Evolutionary conservation across 192 early-diverging fungal genomes (phyloP).

Genomic region (Podila horticola): DNA sequence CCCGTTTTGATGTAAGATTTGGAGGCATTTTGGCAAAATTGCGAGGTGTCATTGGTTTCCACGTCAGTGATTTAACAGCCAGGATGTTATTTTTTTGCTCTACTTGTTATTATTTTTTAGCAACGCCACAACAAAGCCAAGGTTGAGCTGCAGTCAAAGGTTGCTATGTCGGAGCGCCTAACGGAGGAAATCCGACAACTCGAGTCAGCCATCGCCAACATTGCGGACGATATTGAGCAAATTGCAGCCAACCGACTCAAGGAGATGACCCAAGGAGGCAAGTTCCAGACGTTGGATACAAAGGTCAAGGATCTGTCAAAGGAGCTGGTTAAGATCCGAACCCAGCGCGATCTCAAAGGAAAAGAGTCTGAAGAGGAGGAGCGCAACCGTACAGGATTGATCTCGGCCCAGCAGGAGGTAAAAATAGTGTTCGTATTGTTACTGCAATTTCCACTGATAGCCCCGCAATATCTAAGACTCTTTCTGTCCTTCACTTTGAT

Average conservation of each 20-base stretch:
- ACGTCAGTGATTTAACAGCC: too few species aligned
- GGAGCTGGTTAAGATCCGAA: conserved; percentile 83
- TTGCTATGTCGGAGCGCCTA: conserved; percentile 35
- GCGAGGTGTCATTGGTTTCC: too few species aligned
- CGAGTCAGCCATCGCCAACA: conserved; percentile 70
- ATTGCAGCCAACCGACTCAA: conserved; percentile 40
- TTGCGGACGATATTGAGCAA: conserved; percentile 61
- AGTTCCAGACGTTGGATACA: conserved; percentile 76
- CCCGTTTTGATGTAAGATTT: conserved; percentile 69
- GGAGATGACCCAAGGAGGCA: conserved; percentile 70
- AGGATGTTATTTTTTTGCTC: neutral
- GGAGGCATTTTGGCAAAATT: too few species aligned
- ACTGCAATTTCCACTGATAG: too few species aligned
- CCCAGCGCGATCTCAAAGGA: conserved; percentile 86
- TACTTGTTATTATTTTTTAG: neutral
- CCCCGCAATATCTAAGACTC: too few species aligned
- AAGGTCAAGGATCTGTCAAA: conserved; percentile 80
- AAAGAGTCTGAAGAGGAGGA: conserved; percentile 82
- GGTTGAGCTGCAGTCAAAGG: conserved; percentile 48
- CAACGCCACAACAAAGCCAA: conserved; percentile 40
- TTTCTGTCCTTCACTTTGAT: too few species aligned
- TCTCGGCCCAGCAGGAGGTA: conserved; percentile 58
- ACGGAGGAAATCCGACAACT: conserved; percentile 59
- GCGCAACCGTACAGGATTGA: conserved; percentile 49
- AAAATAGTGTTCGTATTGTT: too few species aligned